A percentile compares a stretch with the other conserved stretches of the same genome.
phyloP scores from a whole-genome alignment of 2,329 filamentous ascomycete species.

The Aspergillus sp. region DNA sequence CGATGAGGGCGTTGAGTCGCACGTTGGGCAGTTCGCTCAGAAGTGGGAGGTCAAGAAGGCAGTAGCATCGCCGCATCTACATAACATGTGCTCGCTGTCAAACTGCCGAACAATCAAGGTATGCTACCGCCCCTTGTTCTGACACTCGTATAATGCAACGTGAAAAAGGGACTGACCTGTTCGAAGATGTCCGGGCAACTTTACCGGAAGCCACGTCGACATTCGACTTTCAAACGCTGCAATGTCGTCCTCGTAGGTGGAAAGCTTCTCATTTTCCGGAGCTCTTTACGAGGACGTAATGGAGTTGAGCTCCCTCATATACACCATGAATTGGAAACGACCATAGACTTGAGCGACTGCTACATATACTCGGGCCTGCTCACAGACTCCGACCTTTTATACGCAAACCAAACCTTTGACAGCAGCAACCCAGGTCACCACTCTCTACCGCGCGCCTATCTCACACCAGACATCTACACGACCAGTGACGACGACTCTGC shows the following conservation, averaged over 20 bases:
- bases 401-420: slow-evolving; percentile 57
- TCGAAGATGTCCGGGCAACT: slow-evolving; percentile 50
- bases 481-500: slow-evolving; percentile 57
- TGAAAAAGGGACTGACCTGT: not conserved
- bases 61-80: slow-evolving; percentile 55
- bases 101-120: slow-evolving; percentile 53
- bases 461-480: slow-evolving; percentile 51
- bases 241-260: slow-evolving; percentile 54
- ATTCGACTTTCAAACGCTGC: slow-evolving; percentile 53
- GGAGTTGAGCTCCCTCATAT: slow-evolving; percentile 52
- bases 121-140: slow-evolving; percentile 2
- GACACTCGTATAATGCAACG: too few species aligned
- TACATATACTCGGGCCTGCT: slow-evolving; percentile 59
- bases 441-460: slow-evolving; percentile 52
- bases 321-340: slow-evolving; percentile 53
- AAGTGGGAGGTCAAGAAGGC: slow-evolving; percentile 62
- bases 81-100: slow-evolving; percentile 59
- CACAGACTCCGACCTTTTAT: slow-evolving; percentile 55
- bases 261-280: slow-evolving; percentile 55
- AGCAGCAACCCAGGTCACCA: slow-evolving; percentile 53
- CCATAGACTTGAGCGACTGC: slow-evolving; percentile 53
- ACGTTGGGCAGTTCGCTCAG: slow-evolving; percentile 56
- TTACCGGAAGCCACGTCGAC: slow-evolving; percentile 56
- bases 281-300: slow-evolving; percentile 47
- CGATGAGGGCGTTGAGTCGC: slow-evolving; percentile 57